Percentiles rank a stretch among this genome's conserved stretches.
Conservation (phyloP, 768 basidiomycete genomes). For the Pisolithus marmoratus region DNA sequence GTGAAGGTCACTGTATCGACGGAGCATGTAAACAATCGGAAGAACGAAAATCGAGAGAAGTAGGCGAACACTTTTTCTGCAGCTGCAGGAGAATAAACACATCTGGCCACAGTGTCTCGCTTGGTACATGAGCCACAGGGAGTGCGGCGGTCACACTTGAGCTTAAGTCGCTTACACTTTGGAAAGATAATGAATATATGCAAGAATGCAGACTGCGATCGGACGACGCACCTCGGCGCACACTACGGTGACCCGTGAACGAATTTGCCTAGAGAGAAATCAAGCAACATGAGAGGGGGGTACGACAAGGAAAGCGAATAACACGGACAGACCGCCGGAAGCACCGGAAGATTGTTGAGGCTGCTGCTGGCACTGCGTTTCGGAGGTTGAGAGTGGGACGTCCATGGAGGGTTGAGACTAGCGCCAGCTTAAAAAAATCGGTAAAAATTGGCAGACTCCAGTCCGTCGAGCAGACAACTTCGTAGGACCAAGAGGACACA, state of each 20-base stretch:
- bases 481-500: background rate
- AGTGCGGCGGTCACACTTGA: conserved; percentile 75
- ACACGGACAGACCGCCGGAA: conserved; percentile 28
- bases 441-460: background rate
- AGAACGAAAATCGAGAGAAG: background rate
- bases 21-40: background rate
- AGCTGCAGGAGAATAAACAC: conserved; percentile 75
- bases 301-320: conserved; percentile 3
- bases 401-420: conserved; percentile 12
- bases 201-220: background rate
- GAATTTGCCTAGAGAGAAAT: conserved; percentile 46
- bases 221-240: conserved; percentile 62
- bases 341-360: conserved; percentile 12
- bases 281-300: conserved; percentile 3
- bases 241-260: conserved; percentile 74
- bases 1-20: conserved; percentile 57
- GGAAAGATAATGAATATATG: background rate
- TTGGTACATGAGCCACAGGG: conserved; percentile 78
- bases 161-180: conserved; percentile 83
- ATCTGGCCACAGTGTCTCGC: conserved; percentile 66
- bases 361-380: conserved; percentile 13
- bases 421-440: background rate
- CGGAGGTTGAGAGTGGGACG: conserved; percentile 8
- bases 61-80: conserved; percentile 74
- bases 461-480: background rate